Evolutionary conservation across 1,284 basidiomycete genomes (phyloP), one percentile per base, ranked within the genome.

Genomic region (Puccinia coronata): DNA sequence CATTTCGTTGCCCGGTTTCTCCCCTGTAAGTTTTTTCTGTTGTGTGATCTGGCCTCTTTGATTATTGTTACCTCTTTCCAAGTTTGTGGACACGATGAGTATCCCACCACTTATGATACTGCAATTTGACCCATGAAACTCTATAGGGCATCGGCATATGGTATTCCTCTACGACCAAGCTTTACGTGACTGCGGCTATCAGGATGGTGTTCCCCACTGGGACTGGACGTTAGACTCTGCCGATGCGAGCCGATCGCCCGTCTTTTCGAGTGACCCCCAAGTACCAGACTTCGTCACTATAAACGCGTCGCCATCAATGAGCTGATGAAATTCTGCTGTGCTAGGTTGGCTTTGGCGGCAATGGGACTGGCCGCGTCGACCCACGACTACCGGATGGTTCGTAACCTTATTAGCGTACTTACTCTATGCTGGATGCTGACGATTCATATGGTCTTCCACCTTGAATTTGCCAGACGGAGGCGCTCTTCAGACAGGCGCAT

Each of bases 131-230:
- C n/a, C n/a, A n/a, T n/a, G n/a, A n/a, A n/a, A n/a, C n/a, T n/a
- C n/a, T 55, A 39, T 79, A 80, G 78, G 78, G 78, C 78, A 80
- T 80, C 78, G 78, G 53, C 69, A 72, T 51, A 71, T 80, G 20
- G 55, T 80, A 43, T 72, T 61, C 34, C 67, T 80, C 41, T 72
- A 72, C 61, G 78, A 80, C 28, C 39, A 72, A 57, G 69, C 78
- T 9, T 49, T 80, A 11, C 36, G 36, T 47, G 34, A 59, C 23
- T 80, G 78, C 41, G 78, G 78, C 12, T 80, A 72, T 39, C 43
- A 39, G 12, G 69, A 70, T 5, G 53, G 51, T n/a, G 25, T 80
- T 43, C 69, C 78, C 5, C n/a, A 67, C 65, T 80, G 78, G 78
- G 41, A 80, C 63, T 80, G 78, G 78, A 34, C 67, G 11, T 72